Evolutionary conservation across 164 flowering plant genomes (phyloP), one percentile per base, ranked within the genome.

Genomic region (Piper longum): DNA sequence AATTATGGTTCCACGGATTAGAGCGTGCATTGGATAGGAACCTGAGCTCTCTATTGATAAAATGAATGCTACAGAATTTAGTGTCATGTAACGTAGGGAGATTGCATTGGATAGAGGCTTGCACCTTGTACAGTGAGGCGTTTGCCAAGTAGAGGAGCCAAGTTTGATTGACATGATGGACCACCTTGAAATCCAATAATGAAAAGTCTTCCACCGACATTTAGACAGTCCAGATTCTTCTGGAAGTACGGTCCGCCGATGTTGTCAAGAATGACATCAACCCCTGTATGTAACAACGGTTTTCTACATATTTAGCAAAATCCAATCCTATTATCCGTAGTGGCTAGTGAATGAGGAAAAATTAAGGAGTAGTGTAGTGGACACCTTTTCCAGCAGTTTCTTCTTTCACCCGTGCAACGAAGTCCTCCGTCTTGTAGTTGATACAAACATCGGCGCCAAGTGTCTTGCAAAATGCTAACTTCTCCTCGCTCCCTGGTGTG

Each of bases 361-460:
- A 36, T 60, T 16, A n/a, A 61, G 13, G 45, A 60, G 48, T 18
- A 16, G n/a, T 56, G 43, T 3, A 1, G 43, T 12, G 54, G 65
- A 8, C 14, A 87, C 98, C 97, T 82, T 79, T 86, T 17, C 97
- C 99, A 57, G 74, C 83, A 6, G 97, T 85, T 81, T 87, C 99
- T 76, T 90, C 89, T 75, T 90, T 90, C 60, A 90, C 86, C 41
- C 91, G 78, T 45, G 89, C 76, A 65, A 85, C 95, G 77, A 93
- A 93, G 75, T 90, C 96, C 77, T 93, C 96, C 6, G 83, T 88
- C 76, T 88, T 93, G 72, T 93, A 93, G 71, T 93, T 93, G 75
- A 93, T 93, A 77, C 95, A 79, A 60, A 93, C 86, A 73, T 90
- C 97, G 41, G 99, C 97, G 41, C 97, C 99, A 61, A 93, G 86